Evolutionary conservation across 1,139 yeast species (phyloP), one percentile per base, ranked within the genome.

Genomic region (Zygoascus meyerae): DNA sequence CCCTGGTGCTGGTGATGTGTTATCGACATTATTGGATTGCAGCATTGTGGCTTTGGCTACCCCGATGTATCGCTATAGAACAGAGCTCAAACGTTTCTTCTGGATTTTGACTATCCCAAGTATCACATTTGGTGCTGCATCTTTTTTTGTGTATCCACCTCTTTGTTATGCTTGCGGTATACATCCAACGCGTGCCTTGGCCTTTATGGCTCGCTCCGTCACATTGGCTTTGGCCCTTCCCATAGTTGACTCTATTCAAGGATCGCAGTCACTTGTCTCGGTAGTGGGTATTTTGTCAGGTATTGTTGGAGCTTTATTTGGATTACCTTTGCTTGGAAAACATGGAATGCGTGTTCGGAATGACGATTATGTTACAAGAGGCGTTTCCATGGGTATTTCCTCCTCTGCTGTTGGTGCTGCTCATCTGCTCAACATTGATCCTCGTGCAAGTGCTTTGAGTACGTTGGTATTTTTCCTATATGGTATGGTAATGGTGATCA

Each of bases 401-500:
- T 82, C 90, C 57, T 86, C 90, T 5, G 95, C 95, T 1, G 82
- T 85, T 45, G 87, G 89, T 1, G 83, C 94, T 2, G 92, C 92
- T 0, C 84, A 83, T 62, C 66, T 85, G 44, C 65, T 85, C 32
- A 77, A 75, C 29, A 72, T 74, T 32, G 90, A 84, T 57, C 86
- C 94, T 4, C 69, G 94, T 53, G 92, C 94, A 15, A 90, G 90
- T 1, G 86, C 89, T 6, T 78, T 85, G 73, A 78, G 86, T 50
- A 76, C 84, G 7, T 71, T 85, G 57, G 75, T 86, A 53, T 85
- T 85, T 63, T 79, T 82, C 29, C 63, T 82, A 16, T 85, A 78
- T 61, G 95, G 94, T 11, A 80, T 90, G 0, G 65, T 80, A 6
- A 79, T 85, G 85, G 78, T 85, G 46, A 71, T 85, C 6, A 56